phyloP scores from a whole-genome alignment of 768 basidiomycete species.

The Mrakia frigida region DNA sequence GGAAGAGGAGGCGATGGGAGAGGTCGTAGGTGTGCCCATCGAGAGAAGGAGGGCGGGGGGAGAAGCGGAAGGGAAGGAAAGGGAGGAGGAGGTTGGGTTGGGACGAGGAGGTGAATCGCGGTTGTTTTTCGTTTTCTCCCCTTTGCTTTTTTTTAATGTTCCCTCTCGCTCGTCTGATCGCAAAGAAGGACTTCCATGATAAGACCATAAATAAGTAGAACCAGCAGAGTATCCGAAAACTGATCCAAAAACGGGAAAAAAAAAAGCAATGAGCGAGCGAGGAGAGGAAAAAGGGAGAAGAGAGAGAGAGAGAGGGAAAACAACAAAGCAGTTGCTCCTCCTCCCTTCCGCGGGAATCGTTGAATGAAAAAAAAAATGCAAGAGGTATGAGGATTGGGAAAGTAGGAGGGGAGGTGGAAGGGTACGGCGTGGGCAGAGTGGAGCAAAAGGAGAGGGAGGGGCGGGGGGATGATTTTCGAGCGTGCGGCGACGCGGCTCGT shows the following conservation, averaged over 20 bases:
- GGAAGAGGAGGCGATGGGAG: not conserved
- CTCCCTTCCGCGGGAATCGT: too few relatives aligned
- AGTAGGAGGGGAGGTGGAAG: too few relatives aligned
- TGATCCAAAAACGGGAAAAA: not conserved
- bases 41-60: not conserved
- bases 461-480: too few relatives aligned
- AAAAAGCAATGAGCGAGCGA: not conserved
- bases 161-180: not conserved
- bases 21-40: not conserved
- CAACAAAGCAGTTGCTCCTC: too few relatives aligned
- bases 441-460: too few relatives aligned
- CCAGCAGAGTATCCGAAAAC: not conserved
- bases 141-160: not conserved
- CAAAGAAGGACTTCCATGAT: not conserved
- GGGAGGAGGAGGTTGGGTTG: not conserved
- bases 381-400: too few relatives aligned
- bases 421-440: too few relatives aligned
- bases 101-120: not conserved
- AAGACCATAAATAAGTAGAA: not conserved
- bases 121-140: not conserved
- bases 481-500: too few relatives aligned
- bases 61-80: not conserved
- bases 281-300: not conserved
- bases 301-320: not conserved
- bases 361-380: too few relatives aligned